Percentiles rank a stretch among this genome's conserved stretches.
These are phyloP conservation scores for Gonium pectorale DNA, from an alignment of 139 green algal species.

Conservation along the genomic window DNA sequence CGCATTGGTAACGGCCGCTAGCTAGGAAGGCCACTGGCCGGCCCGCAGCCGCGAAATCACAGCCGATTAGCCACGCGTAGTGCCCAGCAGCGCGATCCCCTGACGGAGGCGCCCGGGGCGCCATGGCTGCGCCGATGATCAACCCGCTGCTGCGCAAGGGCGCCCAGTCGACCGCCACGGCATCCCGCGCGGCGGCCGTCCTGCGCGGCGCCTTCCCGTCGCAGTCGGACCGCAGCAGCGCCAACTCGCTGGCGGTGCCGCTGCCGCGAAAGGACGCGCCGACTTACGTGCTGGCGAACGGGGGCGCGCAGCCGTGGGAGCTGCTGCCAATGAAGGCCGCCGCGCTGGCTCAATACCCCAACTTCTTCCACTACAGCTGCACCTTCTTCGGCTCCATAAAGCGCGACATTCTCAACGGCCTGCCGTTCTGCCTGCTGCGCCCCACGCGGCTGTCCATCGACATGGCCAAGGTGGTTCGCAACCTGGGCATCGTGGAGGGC, in stretches of 20 bases:
- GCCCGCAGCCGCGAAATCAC: too few species aligned
- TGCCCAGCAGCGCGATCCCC: too few species aligned
- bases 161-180: constrained; percentile 1
- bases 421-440: constrained; percentile 39
- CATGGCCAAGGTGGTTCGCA: constrained; percentile 43
- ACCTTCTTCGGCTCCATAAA: constrained; percentile 46
- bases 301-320: constrained; percentile 41
- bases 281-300: constrained; percentile 44
- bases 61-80: too few species aligned
- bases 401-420: constrained; percentile 31
- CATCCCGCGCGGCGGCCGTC: background rate
- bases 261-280: constrained; percentile 37
- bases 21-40: too few species aligned
- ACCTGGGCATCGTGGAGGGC: constrained; percentile 52
- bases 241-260: constrained; percentile 14
- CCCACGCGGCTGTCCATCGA: constrained; percentile 38
- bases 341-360: constrained; percentile 50
- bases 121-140: constrained; percentile 8
- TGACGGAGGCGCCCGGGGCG: too few species aligned
- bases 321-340: constrained; percentile 55
- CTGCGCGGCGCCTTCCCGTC: constrained; percentile 13
- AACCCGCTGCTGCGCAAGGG: background rate
- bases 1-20: too few species aligned
- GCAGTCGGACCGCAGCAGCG: background rate
- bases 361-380: constrained; percentile 56